These are phyloP conservation scores for Grammothele lineata DNA, from an alignment of 768 basidiomycete genomes.

Conservation along the genomic window DNA sequence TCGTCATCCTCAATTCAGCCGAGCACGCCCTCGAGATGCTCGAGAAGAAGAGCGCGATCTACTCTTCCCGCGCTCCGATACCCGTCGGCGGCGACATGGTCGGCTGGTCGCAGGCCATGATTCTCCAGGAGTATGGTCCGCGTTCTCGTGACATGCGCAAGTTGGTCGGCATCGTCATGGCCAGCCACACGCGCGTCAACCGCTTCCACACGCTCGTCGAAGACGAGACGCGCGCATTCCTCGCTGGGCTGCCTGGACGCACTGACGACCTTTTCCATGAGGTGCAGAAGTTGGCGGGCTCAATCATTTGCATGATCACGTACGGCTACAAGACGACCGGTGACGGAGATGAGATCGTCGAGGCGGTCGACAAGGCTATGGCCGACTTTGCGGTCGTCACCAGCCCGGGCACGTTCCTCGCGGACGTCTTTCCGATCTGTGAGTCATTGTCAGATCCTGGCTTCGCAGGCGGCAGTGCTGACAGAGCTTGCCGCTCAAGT, in stretches of 20 bases:
- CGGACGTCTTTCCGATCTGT: slow-evolving; percentile 30
- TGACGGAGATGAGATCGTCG: slow-evolving; percentile 21
- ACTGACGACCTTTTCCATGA: slow-evolving; percentile 35
- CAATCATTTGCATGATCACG: slow-evolving; percentile 24
- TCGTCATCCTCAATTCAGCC: slow-evolving; percentile 27
- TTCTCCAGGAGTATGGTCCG: slow-evolving; percentile 21
- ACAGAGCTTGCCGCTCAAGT: background rate
- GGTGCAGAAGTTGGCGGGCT: slow-evolving; percentile 33
- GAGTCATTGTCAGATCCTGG: slow-evolving; percentile 7
- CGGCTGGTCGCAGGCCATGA: slow-evolving; percentile 29
- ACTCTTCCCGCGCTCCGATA: slow-evolving; percentile 21
- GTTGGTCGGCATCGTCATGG: slow-evolving; percentile 37
- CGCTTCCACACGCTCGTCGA: slow-evolving; percentile 35
- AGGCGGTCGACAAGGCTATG: slow-evolving; percentile 22
- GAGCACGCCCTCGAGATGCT: slow-evolving; percentile 23
- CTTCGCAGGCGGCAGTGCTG: background rate
- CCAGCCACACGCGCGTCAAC: slow-evolving; percentile 33
- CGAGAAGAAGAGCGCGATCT: slow-evolving; percentile 25
- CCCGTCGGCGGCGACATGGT: slow-evolving; percentile 20
- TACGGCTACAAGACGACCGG: slow-evolving; percentile 26
- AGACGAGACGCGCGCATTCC: slow-evolving; percentile 39
- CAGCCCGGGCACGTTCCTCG: slow-evolving; percentile 32
- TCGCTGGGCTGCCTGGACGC: slow-evolving; percentile 35
- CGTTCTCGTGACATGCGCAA: no score
- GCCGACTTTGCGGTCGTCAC: slow-evolving; percentile 20